These are phyloP conservation scores for Artemisia annua DNA, from an alignment of 129 eudicot genomes.

Conservation along the genomic window DNA sequence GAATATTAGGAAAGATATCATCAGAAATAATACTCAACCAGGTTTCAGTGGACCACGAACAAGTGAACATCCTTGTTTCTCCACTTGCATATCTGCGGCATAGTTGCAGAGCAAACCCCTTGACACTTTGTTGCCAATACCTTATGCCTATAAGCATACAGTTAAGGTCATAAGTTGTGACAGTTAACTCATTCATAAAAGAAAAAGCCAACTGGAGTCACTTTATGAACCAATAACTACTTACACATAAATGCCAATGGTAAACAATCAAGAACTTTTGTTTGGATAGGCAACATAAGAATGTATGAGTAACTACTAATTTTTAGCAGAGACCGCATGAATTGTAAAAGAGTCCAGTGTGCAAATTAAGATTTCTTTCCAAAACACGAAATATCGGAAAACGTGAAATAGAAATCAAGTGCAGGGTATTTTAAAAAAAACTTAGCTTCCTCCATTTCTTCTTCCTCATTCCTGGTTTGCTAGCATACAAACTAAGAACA, in stretches of 20 bases:
- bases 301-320: conserved; percentile 6
- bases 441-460: neutral
- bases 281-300: neutral
- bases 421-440: no score
- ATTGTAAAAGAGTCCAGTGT: neutral
- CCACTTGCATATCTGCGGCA: no score
- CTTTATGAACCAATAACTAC: conserved; percentile 8
- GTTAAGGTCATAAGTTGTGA: neutral
- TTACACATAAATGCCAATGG: conserved; percentile 2
- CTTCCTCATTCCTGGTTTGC: neutral
- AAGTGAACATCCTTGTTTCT: no score
- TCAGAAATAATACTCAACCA: no score
- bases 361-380: conserved; percentile 10
- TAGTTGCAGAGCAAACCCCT: no score
- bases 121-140: neutral
- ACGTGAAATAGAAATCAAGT: neutral
- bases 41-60: no score
- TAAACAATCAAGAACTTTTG: conserved; percentile 10
- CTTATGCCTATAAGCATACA: conserved; percentile 9
- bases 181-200: conserved; percentile 10
- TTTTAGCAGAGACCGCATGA: neutral
- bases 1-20: no score
- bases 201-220: neutral
- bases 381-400: neutral
- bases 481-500: conserved; percentile 6